Base-by-base conservation (phyloP, 164 flowering plant species). In the Stephania japonica region DNA sequence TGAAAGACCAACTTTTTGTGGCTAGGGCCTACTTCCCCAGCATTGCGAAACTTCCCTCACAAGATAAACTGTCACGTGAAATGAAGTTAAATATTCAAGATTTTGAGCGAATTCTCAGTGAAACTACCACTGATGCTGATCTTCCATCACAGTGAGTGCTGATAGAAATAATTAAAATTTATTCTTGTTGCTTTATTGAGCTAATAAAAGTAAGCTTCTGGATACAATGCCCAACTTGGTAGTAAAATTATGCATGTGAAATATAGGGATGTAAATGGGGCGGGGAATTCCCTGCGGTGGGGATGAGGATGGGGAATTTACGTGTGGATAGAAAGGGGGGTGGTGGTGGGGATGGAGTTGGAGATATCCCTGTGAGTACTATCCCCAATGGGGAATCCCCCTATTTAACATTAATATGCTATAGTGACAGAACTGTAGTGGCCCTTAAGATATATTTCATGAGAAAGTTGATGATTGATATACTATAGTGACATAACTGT, bases 11-110 rank as follows among this genome's bases (percentile, higher is more conserved):
- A 72, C 89, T 96, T 72, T 96, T 90, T 81, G 94, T 93, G 63
- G 97, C 97, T 62, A 83, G 99, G 69, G 93, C 99, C 42, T 96
- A 93, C 73, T 96, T 75, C 82, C 99, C 99, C 24, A 96, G 85
- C 75, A 86, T 96, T 80, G 98, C 99, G 53, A 96, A 96, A 76
- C 85, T 91, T 81, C 95, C 89, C 67, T 65, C 79, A 32, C 89
- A 86, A 18, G 89, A 84, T 47, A 86, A 86, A 75, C 79, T 96
- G 63, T 79, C 98, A 5, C 94, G 81, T 32, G 92, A 89, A 73
- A 2, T 96, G 88, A 96, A 81, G 82, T 91, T 84, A 78, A 93
- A 88, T 75, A 96, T 96, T 85, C 99, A 96, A 83, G 98, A 96
- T 19, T 80, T 89, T 72, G 99, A 96, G 86, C 94, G 87, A 42